Percentiles rank a stretch among this genome's conserved stretches.
phyloP scores from a whole-genome alignment of 108 stramenopile genomes.

The Fragilariopsis cylindrus region DNA sequence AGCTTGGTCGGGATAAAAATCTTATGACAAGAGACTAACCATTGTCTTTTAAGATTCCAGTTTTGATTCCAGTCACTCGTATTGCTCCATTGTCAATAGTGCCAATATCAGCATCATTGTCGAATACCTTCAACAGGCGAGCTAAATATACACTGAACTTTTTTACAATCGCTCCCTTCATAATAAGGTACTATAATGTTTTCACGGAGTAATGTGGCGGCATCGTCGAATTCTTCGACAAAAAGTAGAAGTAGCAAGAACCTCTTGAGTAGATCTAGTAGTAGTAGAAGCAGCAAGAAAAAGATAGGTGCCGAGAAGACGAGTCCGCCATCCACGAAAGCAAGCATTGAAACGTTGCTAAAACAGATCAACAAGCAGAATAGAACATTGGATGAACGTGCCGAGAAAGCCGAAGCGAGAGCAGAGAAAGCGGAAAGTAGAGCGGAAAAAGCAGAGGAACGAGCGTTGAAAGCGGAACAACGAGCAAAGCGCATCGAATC shows the following conservation, averaged over 20 bases:
- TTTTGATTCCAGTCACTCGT: too few species aligned
- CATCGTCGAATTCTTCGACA: not conserved
- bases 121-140: too few species aligned
- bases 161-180: too few species aligned
- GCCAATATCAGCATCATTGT: too few species aligned
- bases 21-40: too few species aligned
- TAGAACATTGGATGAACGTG: not conserved
- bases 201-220: not conserved
- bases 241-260: slow-evolving; percentile 1
- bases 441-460: slow-evolving; percentile 9
- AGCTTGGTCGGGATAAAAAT: too few species aligned
- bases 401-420: not conserved
- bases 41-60: too few species aligned
- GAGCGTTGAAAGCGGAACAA: slow-evolving; percentile 7
- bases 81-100: too few species aligned
- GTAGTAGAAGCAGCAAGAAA: not conserved
- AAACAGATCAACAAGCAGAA: slow-evolving; percentile 5
- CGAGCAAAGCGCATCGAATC: not conserved
- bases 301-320: too few species aligned
- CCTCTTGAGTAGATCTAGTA: not conserved
- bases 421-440: not conserved
- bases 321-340: not conserved
- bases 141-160: too few species aligned
- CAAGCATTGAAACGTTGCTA: not conserved
- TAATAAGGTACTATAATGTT: not conserved